Evolutionary conservation across 345 rosid species (phyloP).

Genomic region (Boechera retrofracta): DNA sequence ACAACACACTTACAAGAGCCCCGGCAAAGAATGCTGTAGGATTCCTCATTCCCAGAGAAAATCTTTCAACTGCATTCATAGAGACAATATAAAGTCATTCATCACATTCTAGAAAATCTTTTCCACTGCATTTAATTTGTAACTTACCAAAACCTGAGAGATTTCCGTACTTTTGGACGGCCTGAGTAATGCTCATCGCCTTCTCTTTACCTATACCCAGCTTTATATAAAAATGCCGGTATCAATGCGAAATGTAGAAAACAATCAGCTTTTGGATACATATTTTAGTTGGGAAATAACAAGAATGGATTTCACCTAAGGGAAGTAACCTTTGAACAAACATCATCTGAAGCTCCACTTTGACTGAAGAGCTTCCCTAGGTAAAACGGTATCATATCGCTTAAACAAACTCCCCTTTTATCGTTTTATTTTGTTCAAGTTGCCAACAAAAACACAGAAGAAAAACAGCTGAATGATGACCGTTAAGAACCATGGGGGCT

Average conservation of each 20-base stretch:
- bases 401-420: constrained; percentile 88
- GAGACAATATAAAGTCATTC: background rate
- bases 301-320: constrained; percentile 31
- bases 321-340: constrained; percentile 73
- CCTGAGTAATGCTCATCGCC: constrained; percentile 55
- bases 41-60: constrained; percentile 84
- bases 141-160: constrained; percentile 80
- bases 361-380: constrained; percentile 75
- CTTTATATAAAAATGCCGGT: constrained; percentile 44
- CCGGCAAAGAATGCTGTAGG: constrained; percentile 90
- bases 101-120: constrained; percentile 2
- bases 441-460: constrained; percentile 11
- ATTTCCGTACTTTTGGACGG: constrained; percentile 77
- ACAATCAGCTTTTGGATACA: background rate
- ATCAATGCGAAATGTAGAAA: background rate
- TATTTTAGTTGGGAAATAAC: background rate
- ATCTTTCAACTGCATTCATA: constrained; percentile 73
- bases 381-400: constrained; percentile 96
- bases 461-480: constrained; percentile 19
- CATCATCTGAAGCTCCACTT: constrained; percentile 76
- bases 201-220: constrained; percentile 79
- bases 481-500: background rate
- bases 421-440: constrained; percentile 22
- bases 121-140: constrained; percentile 5
- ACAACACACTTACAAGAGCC: constrained; percentile 59